These are phyloP conservation scores for Tricholoma sp. DNA, from an alignment of 768 basidiomycete genomes.

Conservation along the genomic window DNA sequence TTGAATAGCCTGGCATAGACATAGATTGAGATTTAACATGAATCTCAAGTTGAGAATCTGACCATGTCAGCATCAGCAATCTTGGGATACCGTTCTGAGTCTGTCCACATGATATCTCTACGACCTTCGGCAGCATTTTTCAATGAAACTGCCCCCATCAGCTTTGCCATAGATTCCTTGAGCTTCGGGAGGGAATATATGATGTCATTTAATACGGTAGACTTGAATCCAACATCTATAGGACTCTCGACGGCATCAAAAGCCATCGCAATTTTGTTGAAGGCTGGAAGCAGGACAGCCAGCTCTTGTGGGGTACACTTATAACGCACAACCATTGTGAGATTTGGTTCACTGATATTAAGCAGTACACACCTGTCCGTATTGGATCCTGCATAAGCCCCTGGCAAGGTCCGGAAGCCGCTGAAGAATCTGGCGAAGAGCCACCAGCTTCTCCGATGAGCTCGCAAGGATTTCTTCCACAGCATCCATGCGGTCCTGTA, in stretches of 20 bases:
- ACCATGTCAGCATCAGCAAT: constrained; percentile 62
- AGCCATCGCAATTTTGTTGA: constrained; percentile 61
- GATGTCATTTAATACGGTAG: constrained; percentile 64
- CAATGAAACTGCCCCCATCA: constrained; percentile 54
- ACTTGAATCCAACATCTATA: constrained; percentile 53
- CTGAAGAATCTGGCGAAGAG: constrained; percentile 63
- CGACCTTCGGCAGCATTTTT: constrained; percentile 60
- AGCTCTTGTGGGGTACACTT: constrained; percentile 86
- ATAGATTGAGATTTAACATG: constrained; percentile 1
- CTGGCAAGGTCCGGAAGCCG: constrained; percentile 83
- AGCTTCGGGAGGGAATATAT: constrained; percentile 65
- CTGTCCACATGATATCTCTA: constrained; percentile 67
- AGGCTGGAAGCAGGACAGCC: constrained; percentile 65
- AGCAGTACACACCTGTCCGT: constrained; percentile 67
- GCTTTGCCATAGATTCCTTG: constrained; percentile 43
- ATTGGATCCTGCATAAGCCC: constrained; percentile 85
- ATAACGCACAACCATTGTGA: neutral
- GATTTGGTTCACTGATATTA: neutral
- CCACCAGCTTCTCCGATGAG: constrained; percentile 54
- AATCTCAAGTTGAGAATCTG: constrained; percentile 16
- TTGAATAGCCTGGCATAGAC: constrained; percentile 49
- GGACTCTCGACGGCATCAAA: constrained; percentile 47
- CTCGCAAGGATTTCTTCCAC: constrained; percentile 75
- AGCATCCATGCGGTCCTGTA: constrained; percentile 77
- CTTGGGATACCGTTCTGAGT: constrained; percentile 38